Percentiles rank a stretch among this genome's conserved stretches.
Conservation (phyloP, 176 grass and related monocot species). For the Oryza nivara region DNA sequence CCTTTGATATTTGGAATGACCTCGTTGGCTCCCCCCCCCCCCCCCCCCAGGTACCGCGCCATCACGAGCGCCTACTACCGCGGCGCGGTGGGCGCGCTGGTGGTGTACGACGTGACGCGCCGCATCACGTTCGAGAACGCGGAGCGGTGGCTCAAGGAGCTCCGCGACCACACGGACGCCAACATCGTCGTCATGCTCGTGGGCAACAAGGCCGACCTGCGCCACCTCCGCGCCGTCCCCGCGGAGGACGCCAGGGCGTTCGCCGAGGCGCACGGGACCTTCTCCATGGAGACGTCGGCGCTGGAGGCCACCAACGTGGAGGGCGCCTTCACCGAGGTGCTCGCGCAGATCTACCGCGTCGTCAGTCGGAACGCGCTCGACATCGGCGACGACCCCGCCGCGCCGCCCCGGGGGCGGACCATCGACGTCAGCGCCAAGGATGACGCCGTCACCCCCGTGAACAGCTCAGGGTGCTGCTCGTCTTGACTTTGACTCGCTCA, state of each 20-base stretch:
- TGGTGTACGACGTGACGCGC: conserved; percentile 70
- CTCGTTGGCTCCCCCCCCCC: too few species aligned
- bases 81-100: conserved; percentile 65
- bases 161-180: conserved; percentile 70
- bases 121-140: conserved; percentile 72
- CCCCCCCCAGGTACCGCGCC: conserved; percentile 51
- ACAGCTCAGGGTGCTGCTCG: conserved; percentile 61
- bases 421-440: conserved; percentile 63
- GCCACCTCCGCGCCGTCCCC: conserved; percentile 61
- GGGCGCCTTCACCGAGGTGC: conserved; percentile 71
- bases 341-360: conserved; percentile 63
- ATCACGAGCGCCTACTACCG: conserved; percentile 80
- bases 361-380: conserved; percentile 63
- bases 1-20: not conserved
- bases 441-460: conserved; percentile 54
- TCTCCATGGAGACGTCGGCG: conserved; percentile 75
- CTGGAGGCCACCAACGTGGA: conserved; percentile 72
- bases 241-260: conserved; percentile 58
- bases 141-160: conserved; percentile 66
- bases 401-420: conserved; percentile 55
- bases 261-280: conserved; percentile 57
- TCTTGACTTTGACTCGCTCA: conserved; percentile 26
- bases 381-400: conserved; percentile 61
- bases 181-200: conserved; percentile 76
- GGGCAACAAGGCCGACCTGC: conserved; percentile 75